Conservation (phyloP, 495 filamentous ascomycete genomes). For the Stereocaulon alpinum region DNA sequence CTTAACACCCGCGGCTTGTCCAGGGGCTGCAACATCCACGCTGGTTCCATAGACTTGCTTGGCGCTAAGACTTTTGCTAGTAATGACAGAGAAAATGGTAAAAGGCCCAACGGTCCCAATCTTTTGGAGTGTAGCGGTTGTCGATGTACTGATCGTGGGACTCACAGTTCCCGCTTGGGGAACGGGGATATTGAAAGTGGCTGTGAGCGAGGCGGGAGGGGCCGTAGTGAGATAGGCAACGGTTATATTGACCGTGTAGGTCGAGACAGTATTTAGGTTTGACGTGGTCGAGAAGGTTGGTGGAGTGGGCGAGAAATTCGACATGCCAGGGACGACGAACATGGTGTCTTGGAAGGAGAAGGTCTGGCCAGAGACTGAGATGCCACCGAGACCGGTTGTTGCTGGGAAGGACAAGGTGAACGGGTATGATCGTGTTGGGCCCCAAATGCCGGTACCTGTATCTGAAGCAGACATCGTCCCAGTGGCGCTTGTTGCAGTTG, state of each 20-base stretch:
- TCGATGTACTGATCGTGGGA: slow-evolving; percentile 16
- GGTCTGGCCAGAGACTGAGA: slow-evolving; percentile 10
- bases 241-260: slow-evolving; percentile 16
- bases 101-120: slow-evolving; percentile 15
- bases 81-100: slow-evolving; percentile 11
- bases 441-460: slow-evolving; percentile 17
- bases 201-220: slow-evolving; percentile 12
- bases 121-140: slow-evolving; percentile 7
- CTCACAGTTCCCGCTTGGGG: slow-evolving; percentile 15
- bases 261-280: slow-evolving; percentile 3
- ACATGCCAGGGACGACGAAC: slow-evolving; percentile 15
- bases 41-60: slow-evolving; percentile 16
- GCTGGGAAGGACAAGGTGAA: slow-evolving; percentile 17
- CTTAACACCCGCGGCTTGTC: slow-evolving; percentile 10
- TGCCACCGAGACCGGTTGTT: slow-evolving; percentile 16
- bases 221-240: slow-evolving; percentile 17
- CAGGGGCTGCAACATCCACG: slow-evolving; percentile 15
- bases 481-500: slow-evolving; percentile 14
- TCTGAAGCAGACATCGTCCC: slow-evolving; percentile 13
- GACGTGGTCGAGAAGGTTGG: slow-evolving; percentile 16
- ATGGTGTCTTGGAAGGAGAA: slow-evolving; percentile 20
- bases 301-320: slow-evolving; percentile 11
- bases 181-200: slow-evolving; percentile 17
- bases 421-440: slow-evolving; percentile 18
- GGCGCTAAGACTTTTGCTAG: slow-evolving; percentile 9